Conservation (phyloP, 2,329 filamentous ascomycete genomes). For the Calonectria hongkongensis region DNA sequence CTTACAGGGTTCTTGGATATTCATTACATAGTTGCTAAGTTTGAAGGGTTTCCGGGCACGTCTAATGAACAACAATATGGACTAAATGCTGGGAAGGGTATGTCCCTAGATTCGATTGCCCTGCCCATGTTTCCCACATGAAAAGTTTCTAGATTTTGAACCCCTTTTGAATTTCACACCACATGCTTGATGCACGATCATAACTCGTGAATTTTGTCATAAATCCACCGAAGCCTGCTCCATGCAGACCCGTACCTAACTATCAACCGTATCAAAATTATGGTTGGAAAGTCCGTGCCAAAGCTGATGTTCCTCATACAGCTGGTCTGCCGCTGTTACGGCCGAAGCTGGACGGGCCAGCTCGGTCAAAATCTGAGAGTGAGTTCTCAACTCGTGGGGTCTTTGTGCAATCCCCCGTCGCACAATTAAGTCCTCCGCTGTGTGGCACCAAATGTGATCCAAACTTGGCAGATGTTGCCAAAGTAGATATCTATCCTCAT, state of each 20-base stretch:
- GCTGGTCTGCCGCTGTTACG: neutral
- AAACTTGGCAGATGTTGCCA: neutral
- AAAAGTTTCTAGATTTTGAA: neutral
- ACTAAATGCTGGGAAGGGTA: too few species aligned
- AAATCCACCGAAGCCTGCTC: neutral
- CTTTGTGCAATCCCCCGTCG: neutral
- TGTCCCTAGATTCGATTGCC: too few species aligned
- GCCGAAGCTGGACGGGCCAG: neutral
- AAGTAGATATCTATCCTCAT: neutral
- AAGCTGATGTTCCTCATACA: neutral
- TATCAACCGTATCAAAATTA: neutral
- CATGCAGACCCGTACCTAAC: neutral
- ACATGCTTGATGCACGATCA: neutral
- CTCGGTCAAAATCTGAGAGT: neutral
- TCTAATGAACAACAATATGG: too few species aligned
- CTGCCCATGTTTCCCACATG: neutral
- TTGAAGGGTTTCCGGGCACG: too few species aligned
- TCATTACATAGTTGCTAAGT: too few species aligned
- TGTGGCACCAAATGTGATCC: neutral
- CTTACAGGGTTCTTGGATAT: too few species aligned
- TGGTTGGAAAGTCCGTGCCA: constrained; percentile 15
- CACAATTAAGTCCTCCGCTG: neutral
- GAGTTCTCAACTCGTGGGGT: neutral
- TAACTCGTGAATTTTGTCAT: neutral
- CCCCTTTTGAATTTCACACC: neutral